Evolutionary conservation across 495 filamentous ascomycete species (phyloP).

Genomic region (Gamarada debralockiae): DNA sequence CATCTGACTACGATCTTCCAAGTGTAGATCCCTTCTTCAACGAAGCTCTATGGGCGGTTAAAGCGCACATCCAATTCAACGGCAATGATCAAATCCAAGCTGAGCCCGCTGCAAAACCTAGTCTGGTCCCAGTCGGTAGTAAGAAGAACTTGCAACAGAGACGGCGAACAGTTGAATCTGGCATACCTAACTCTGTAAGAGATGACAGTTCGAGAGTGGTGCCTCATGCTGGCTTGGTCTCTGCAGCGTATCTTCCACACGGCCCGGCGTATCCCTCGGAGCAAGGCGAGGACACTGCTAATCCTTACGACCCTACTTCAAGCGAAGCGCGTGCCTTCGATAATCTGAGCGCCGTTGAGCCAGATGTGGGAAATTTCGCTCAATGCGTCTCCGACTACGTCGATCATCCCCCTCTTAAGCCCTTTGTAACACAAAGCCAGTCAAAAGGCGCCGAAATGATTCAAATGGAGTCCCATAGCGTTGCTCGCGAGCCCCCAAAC

Average conservation of each 20-base stretch:
- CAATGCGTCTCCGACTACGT: no score
- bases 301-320: background rate
- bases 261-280: no score
- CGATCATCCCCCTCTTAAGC: no score
- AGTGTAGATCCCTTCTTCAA: background rate
- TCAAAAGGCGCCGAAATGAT: no score
- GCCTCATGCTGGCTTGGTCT: no score
- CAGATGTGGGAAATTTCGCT: background rate
- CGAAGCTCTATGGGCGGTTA: background rate
- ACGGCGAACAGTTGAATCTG: background rate
- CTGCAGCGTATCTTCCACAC: no score
- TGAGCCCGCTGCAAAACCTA: no score
- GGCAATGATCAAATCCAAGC: background rate
- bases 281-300: background rate
- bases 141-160: background rate
- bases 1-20: background rate
- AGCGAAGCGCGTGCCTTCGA: background rate
- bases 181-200: background rate
- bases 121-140: no score
- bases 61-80: background rate
- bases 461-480: no score
- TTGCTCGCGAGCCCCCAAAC: no score
- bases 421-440: no score
- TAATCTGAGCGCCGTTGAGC: background rate
- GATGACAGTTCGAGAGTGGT: no score